Percentiles rank a stretch among this genome's conserved stretches.
These are phyloP conservation scores for Tolypocladium capitatum DNA, from an alignment of 2,329 filamentous ascomycete species.

Conservation along the genomic window DNA sequence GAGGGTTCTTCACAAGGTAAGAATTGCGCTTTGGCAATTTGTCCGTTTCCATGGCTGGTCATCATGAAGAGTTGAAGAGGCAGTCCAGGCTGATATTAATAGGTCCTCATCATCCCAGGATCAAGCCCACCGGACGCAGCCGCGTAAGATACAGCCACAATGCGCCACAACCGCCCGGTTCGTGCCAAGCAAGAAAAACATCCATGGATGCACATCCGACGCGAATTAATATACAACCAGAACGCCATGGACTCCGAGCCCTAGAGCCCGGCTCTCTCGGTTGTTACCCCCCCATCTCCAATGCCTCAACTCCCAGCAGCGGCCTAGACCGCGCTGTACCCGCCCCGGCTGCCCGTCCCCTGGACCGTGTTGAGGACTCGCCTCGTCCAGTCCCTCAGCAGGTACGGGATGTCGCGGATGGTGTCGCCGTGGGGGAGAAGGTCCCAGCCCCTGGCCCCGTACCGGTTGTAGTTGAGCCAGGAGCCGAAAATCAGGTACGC, in stretches of 20 bases:
- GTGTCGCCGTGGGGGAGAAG: constrained; percentile 85
- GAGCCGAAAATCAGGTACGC: constrained; percentile 94
- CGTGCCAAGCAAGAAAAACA: not conserved
- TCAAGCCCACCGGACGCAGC: not conserved
- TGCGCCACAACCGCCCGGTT: too few species aligned
- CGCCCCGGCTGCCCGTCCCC: constrained; percentile 70
- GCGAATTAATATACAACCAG: not conserved
- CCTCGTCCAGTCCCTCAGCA: constrained; percentile 77
- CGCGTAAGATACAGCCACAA: not conserved
- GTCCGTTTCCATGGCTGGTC: too few species aligned
- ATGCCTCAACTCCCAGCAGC: not conserved
- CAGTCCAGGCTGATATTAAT: not conserved
- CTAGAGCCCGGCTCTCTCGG: not conserved
- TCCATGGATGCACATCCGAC: not conserved
- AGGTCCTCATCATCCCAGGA: not conserved
- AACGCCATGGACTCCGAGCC: not conserved
- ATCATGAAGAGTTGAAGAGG: not conserved
- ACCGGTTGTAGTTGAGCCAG: constrained; percentile 98
- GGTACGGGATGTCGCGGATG: constrained; percentile 81
- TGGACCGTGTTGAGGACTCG: constrained; percentile 73
- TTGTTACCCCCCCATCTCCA: not conserved
- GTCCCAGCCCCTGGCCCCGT: constrained; percentile 91
- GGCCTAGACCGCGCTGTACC: constrained; percentile 78
- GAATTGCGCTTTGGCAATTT: too few species aligned
- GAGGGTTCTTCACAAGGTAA: too few species aligned